Base-by-base conservation (phyloP, 371 early-diverging fungal genomes). In the Mortierella sp. region DNA sequence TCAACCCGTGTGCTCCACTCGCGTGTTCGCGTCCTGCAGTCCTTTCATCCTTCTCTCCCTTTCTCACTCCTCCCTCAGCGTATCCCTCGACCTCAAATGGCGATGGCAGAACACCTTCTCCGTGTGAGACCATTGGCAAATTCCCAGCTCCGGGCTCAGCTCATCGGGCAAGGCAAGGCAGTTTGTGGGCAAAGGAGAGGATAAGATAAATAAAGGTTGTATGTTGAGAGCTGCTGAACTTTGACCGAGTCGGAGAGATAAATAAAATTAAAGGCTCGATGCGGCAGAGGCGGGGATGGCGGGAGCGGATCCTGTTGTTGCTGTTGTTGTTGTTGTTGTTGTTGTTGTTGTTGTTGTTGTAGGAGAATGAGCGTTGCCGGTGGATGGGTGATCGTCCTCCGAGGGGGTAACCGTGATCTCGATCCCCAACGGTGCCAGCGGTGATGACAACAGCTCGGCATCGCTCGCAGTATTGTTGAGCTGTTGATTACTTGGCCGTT, bases 331-430 rank as follows among this genome's bases (percentile, higher is more conserved):
- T 8, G 38, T 56, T 3, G 71, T 32, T n/a, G 71, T 44, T 44
- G 6, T 38, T 38, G 49, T 29, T 35, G 35, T 55, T 54, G 35
- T 2, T 35, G 35, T 35, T 35, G 35, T 35, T 35, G 35, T 35
- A 24, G 24, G 29, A 43, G 16, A 44, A n/a, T 8, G n/a, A 12
- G 14, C 18, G 3, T 12, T 29, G 48, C 35, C 81, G 81, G 81
- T 18, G 21, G 48, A 58, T 74, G 83, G 83, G 79, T 70, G 79
- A 83, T 83, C 74, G 41, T 83, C 71, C 55, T 75, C 83, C 79
- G 83, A 74, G 35, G 74, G 18, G 8, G 79, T 83, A 14, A 75
- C 76, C 44, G 32, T 51, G 41, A 79, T 76, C 74, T 70, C 83
- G 44, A 83, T 79, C 63, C 72, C 76, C 71, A 75, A n/a, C 44